A percentile compares a stretch with the other conserved stretches of the same genome.
phyloP scores from a whole-genome alignment of 345 rosid genomes.

The Syzygium jambos region DNA sequence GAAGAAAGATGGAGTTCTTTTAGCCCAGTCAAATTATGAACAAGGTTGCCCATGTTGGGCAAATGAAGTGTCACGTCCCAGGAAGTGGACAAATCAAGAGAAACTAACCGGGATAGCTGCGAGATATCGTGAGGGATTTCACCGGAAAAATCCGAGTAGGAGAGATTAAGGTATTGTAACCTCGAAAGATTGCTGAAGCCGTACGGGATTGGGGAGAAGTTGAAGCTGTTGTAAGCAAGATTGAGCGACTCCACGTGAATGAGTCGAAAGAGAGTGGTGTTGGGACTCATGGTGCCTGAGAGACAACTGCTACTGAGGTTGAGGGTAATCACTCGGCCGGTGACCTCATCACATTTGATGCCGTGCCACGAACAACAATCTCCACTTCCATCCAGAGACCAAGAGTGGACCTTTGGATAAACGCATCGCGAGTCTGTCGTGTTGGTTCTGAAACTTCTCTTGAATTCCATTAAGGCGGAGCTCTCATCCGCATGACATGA shows the following conservation, averaged over 20 bases:
- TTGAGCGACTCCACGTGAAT: not conserved
- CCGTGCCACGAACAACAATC: constrained; percentile 5
- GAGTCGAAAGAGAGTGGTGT: constrained; percentile 1
- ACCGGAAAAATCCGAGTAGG: not conserved
- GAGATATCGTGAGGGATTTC: not conserved
- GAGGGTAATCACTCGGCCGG: not conserved
- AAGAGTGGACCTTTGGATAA: not conserved
- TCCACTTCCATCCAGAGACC: not conserved
- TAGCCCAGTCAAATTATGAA: not conserved
- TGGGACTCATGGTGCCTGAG: not conserved
- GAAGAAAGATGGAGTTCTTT: not conserved
- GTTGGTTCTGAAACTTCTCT: not conserved
- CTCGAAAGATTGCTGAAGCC: not conserved
- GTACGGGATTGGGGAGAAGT: not conserved
- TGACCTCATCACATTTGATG: not conserved
- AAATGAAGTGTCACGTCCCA: accelerated
- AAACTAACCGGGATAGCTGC: not conserved
- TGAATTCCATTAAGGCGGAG: not conserved
- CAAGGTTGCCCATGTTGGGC: not conserved
- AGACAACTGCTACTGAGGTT: not conserved
- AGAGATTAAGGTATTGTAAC: not conserved
- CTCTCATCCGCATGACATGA: not conserved
- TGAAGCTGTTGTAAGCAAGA: not conserved
- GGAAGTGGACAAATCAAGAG: not conserved
- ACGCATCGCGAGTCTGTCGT: accelerated